Base-by-base conservation (phyloP, 2,329 filamentous ascomycete species). In the Aspergillus aculeatus region DNA sequence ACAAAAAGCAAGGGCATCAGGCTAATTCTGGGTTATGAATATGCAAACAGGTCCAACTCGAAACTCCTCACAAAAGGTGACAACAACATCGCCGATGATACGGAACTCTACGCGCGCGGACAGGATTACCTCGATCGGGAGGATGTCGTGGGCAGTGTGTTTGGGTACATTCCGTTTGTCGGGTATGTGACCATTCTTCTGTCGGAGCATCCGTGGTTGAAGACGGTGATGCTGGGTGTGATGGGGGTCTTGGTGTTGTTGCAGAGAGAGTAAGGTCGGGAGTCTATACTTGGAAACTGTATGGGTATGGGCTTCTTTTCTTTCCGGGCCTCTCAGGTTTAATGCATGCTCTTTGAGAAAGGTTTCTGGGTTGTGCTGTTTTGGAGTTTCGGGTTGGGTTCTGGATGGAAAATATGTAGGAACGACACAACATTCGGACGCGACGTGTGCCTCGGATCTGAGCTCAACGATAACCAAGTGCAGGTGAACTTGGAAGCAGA, bases 101-200 rank as follows among this genome's bases (percentile, higher is more conserved):
- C 92, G 16, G 93, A 97, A 73, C 84, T 90, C 19, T 96, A 96
- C 75, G 93, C 95, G 2, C 81, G 82, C 44, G 91, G 90, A 19
- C 94, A 99, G 78, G 90, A 91, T 72, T 96, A 91, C 74, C 83
- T 99, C 50, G 88, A 90, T 73, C 86, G 95, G 60, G 77, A 82
- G 66, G 94, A 98, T 73, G 93, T 99, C 58, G 91, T 99, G 59
- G 95, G 95, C 50, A 96, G 90, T 67, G 95, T 98, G 6, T 82
- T 95, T 11, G 95, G 86, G 41, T 99, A 96, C 75, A 88, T 98
- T 59, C 95, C 95, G 0, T 96, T 95, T 70, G 92, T 98, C 14
- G 95, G 95, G 66, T 98, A 98, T 73, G 93, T 98, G 50, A 99
- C 95, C 1, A 99, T 99, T 68, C 82, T 98, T 76, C 82, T 99